Evolutionary conservation across 164 flowering plant species (phyloP).

Genomic region (Magnolia officinalis): DNA sequence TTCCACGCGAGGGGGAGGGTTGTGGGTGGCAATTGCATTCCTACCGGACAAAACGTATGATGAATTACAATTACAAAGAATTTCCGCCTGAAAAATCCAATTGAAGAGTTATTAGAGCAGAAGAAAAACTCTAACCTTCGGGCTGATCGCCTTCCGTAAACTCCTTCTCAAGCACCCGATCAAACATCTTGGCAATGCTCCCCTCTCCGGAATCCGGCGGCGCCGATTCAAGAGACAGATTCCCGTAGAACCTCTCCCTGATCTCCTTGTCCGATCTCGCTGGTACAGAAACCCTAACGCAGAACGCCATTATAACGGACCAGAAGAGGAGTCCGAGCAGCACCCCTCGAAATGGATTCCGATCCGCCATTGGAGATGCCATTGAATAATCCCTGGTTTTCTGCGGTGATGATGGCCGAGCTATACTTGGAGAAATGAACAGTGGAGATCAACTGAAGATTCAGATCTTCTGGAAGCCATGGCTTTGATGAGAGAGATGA

Average conservation of each 20-base stretch:
- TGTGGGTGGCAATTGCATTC: background rate
- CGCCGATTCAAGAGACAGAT: constrained; percentile 40
- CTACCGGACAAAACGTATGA: too few species aligned
- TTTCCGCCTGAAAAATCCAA: too few species aligned
- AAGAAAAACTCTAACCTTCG: constrained; percentile 46
- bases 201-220: constrained; percentile 57
- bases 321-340: background rate
- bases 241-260: constrained; percentile 81
- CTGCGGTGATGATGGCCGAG: too few species aligned
- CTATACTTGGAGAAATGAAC: background rate
- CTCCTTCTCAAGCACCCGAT: constrained; percentile 89
- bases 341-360: background rate
- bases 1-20: background rate
- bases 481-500: background rate
- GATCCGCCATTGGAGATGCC: background rate
- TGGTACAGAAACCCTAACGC: constrained; percentile 3
- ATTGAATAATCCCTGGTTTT: background rate
- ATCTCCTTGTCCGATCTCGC: constrained; percentile 75
- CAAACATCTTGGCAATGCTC: constrained; percentile 82
- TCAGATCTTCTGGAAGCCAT: background rate
- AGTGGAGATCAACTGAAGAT: background rate
- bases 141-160: constrained; percentile 84
- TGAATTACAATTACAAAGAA: too few species aligned
- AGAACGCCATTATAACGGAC: background rate
- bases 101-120: background rate